Base-by-base conservation (phyloP, 805 yeast genomes). In the Pichia thaimueangensis region DNA sequence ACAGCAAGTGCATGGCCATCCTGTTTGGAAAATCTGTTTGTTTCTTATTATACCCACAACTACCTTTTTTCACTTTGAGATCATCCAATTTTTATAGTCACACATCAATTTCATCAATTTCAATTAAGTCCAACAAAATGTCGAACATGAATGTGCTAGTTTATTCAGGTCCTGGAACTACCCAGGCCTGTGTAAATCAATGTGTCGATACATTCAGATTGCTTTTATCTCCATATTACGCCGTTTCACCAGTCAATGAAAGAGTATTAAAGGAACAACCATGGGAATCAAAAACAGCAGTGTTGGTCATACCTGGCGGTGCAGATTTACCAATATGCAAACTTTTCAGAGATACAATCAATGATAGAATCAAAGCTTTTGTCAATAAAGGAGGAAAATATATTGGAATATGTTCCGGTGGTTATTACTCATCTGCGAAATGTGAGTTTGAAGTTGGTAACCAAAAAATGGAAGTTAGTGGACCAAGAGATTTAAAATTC, bases 361-460 rank as follows among this genome's bases (percentile, higher is more conserved):
- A 82, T 53, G 54, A 64, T 9, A 66, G 69, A 30, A 85, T 87
- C 47, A 60, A 65, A 22, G 76, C 76, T 38, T 87, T 71, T 51
- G 87, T 87, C 1, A 68, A 78, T 24, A 68, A 69, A 42, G 98
- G 97, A 24, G 99, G 99, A 2, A 67, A 69, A 37, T 87, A 68
- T 55, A 60, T 91, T 17, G 98, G 98, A 0, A 77, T 93, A 49
- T 93, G 99, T 64, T 93, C 99, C 9, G 99, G 99, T 33, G 97
- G 85, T 0, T 93, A 93, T 63, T 93, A 77, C 56, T 91, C 81
- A 1, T 73, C 89, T 11, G 62, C 73, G 0, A 62, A 81, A 31
- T 80, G 85, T 50, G 97, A 91, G 56, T 93, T 93, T 59, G 96
- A 86, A 52, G 80, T 74, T 24, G 94, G 93, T 2, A 67, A 77